Evolutionary conservation across 2,329 filamentous ascomycete species (phyloP).

Genomic region (Fusarium sp.): DNA sequence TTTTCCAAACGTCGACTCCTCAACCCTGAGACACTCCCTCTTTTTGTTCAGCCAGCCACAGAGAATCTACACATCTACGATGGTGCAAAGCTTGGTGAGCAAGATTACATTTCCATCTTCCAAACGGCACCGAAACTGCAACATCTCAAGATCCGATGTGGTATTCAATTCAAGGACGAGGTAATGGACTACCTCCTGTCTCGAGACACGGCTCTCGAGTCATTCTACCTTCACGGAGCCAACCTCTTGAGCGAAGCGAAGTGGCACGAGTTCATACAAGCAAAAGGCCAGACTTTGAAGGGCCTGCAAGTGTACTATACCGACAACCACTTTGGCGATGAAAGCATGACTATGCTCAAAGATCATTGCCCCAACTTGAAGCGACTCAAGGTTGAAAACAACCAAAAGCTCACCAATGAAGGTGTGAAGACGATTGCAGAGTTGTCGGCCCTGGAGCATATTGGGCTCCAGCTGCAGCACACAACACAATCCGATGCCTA

Average conservation of each 20-base stretch:
- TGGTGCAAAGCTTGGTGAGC: constrained; percentile 74
- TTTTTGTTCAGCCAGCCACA: constrained; percentile 69
- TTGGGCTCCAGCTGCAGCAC: constrained; percentile 79
- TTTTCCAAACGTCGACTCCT: constrained; percentile 73
- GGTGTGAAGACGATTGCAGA: constrained; percentile 76
- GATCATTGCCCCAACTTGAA: constrained; percentile 76
- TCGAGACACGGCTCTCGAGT: constrained; percentile 77
- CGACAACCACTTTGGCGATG: constrained; percentile 84
- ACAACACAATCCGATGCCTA: constrained; percentile 71
- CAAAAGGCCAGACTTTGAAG: constrained; percentile 75
- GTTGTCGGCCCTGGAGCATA: constrained; percentile 76
- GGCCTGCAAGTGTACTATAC: constrained; percentile 86
- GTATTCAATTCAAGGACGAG: constrained; percentile 91
- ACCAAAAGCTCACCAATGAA: constrained; percentile 78
- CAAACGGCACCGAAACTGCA: constrained; percentile 79
- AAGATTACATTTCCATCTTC: constrained; percentile 87
- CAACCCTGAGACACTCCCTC: constrained; percentile 66
- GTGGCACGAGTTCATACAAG: constrained; percentile 79
- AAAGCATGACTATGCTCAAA: constrained; percentile 74
- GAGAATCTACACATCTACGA: constrained; percentile 71
- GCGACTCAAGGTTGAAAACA: constrained; percentile 85
- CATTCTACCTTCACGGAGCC: constrained; percentile 84
- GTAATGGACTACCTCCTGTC: constrained; percentile 86
- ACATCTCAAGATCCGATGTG: constrained; percentile 82
- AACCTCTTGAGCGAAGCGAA: constrained; percentile 84